phyloP scores from a whole-genome alignment of 2,329 filamentous ascomycete genomes.

The Aureobasidium lini region DNA sequence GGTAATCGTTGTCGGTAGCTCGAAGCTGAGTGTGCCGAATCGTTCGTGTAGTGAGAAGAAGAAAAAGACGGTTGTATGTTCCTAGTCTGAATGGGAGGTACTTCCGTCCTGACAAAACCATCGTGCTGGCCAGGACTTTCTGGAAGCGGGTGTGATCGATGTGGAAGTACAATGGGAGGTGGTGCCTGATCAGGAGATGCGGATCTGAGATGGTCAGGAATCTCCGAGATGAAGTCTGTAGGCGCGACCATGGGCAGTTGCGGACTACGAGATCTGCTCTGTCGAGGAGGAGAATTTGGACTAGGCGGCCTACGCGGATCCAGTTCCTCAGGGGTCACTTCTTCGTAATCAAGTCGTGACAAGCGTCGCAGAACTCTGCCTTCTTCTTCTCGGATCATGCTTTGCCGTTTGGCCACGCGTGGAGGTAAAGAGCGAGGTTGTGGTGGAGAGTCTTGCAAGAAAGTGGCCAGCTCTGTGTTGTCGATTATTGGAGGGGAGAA shows the following conservation, averaged over 20 bases:
- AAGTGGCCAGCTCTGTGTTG: neutral
- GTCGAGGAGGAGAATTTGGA: neutral
- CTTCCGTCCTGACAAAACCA: neutral
- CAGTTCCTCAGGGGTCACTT: neutral
- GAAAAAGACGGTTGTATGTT: neutral
- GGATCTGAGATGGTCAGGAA: neutral
- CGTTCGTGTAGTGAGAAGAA: neutral
- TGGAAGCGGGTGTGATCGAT: neutral
- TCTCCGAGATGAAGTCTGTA: neutral
- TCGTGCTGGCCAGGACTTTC: neutral
- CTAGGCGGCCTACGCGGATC: neutral
- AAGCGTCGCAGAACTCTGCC: conserved; percentile 2
- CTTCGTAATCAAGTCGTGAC: neutral
- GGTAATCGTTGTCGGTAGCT: neutral
- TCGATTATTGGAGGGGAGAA: neutral
- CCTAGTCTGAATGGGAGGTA: neutral
- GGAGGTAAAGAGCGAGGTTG: neutral
- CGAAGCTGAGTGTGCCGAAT: neutral
- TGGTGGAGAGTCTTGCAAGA: neutral
- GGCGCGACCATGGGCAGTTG: neutral
- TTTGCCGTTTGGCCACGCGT: neutral
- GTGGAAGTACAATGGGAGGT: neutral
- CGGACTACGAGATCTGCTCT: conserved; percentile 1
- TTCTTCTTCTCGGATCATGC: neutral
- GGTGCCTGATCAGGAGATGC: neutral